Evolutionary conservation across 108 stramenopile species (phyloP).

Genomic region (Nitzschia inconspicua): DNA sequence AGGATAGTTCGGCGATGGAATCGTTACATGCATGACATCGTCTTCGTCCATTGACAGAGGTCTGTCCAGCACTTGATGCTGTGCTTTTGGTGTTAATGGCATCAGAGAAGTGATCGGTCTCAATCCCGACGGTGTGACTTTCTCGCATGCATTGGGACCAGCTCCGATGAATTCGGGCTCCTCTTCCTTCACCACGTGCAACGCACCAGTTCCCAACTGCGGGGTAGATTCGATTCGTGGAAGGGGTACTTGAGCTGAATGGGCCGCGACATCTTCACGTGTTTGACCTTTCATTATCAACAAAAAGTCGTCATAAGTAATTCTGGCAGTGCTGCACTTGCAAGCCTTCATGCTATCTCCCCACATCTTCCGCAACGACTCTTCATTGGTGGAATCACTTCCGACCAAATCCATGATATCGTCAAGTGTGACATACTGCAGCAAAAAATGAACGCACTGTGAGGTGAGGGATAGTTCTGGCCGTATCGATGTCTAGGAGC

Average conservation of each 20-base stretch:
- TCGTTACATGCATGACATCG: conserved; percentile 12
- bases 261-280: conserved; percentile 21
- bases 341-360: conserved; percentile 65
- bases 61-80: conserved; percentile 4
- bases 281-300: conserved; percentile 88
- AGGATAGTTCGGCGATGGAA: conserved; percentile 8
- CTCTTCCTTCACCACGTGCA: conserved; percentile 20
- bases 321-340: conserved; percentile 44
- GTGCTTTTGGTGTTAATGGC: neutral
- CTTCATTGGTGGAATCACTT: conserved; percentile 67
- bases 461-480: neutral
- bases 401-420: conserved; percentile 88
- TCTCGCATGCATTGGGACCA: neutral
- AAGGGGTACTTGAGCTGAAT: neutral
- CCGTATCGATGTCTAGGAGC: neutral
- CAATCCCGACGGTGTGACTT: neutral
- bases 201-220: neutral
- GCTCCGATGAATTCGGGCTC: neutral
- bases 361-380: conserved; percentile 75
- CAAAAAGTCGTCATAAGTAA: conserved; percentile 70
- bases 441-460: neutral
- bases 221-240: neutral
- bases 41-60: conserved; percentile 51
- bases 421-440: conserved; percentile 72
- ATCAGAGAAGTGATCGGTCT: neutral